These are phyloP conservation scores for Escallonia rubra DNA, from an alignment of 129 eudicot species.

Conservation along the genomic window DNA sequence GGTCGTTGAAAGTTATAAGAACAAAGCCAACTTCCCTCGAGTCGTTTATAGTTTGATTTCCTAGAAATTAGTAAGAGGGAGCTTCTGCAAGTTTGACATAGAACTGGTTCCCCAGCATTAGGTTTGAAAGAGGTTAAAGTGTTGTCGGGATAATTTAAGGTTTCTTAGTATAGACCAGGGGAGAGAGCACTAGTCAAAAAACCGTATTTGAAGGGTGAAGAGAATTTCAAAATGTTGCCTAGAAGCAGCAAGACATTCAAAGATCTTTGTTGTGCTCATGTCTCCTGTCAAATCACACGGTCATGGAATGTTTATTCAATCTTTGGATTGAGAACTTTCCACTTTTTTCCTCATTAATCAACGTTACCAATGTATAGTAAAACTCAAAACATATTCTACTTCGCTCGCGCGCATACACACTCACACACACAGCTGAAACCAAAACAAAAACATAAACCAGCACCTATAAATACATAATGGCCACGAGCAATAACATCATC, in stretches of 20 bases:
- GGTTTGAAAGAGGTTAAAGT: no score
- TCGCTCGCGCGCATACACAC: background rate
- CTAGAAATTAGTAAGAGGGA: no score
- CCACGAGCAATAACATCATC: no score
- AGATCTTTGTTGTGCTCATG: background rate
- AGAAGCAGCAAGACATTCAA: background rate
- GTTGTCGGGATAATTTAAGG: no score
- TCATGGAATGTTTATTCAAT: background rate
- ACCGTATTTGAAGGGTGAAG: background rate
- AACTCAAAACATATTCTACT: conserved; percentile 9
- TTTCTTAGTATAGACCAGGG: no score
- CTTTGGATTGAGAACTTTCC: background rate
- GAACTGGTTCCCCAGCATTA: no score
- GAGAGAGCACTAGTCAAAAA: no score
- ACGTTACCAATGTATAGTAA: background rate
- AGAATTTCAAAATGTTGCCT: background rate
- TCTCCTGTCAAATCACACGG: conserved; percentile 15
- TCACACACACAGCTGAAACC: background rate
- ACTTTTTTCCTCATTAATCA: background rate
- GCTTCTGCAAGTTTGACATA: no score
- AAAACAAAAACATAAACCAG: conserved; percentile 19
- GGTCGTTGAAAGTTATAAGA: no score
- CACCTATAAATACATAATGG: background rate
- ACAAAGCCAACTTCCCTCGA: no score
- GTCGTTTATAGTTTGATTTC: no score